Conservation (phyloP, 148 eudicot species). For the Heliosperma pusillum region DNA sequence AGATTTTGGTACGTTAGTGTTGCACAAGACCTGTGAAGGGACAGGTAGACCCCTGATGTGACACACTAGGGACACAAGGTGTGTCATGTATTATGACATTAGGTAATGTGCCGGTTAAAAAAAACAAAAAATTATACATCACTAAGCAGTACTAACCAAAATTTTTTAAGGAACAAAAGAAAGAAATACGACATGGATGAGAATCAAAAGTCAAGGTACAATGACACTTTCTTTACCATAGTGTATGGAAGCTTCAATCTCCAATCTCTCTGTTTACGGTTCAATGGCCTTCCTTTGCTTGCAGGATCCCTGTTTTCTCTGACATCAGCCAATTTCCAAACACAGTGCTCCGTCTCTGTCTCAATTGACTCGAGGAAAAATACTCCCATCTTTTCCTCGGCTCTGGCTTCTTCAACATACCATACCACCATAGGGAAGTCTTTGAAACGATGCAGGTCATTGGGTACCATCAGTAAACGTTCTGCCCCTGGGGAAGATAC, state of each 20-base stretch:
- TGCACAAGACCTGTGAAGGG: too few species aligned
- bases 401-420: constrained; percentile 47
- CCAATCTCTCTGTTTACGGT: constrained; percentile 79
- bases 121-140: too few species aligned
- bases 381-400: constrained; percentile 50
- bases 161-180: too few species aligned
- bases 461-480: constrained; percentile 72
- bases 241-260: constrained; percentile 64
- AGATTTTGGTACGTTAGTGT: too few species aligned
- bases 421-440: constrained; percentile 72
- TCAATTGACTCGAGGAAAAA: constrained; percentile 67
- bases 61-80: too few species aligned
- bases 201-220: constrained; percentile 49
- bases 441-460: constrained; percentile 65
- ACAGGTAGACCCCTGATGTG: too few species aligned
- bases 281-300: constrained; percentile 72
- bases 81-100: too few species aligned
- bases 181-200: too few species aligned
- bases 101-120: too few species aligned
- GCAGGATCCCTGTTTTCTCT: constrained; percentile 78
- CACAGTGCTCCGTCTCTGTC: constrained; percentile 51
- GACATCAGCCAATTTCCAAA: constrained; percentile 88
- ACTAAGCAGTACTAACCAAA: too few species aligned
- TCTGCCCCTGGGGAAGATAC: constrained; percentile 95
- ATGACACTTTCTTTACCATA: constrained; percentile 47